Conservation (phyloP, 164 flowering plant genomes). For the Saururus chinensis region DNA sequence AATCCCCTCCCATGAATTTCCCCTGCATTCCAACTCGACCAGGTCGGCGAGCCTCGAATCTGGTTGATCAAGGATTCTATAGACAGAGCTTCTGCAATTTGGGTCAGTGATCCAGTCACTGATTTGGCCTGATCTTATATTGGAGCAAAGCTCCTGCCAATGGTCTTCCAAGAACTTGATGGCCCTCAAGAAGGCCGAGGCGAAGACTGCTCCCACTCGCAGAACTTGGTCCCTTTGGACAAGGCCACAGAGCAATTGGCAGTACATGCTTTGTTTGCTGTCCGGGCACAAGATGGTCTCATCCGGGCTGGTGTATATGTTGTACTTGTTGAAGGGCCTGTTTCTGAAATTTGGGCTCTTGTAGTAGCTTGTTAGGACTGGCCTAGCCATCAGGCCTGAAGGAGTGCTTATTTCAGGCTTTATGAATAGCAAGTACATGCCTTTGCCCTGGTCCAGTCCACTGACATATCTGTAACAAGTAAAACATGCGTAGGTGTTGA, state of each 20-base stretch:
- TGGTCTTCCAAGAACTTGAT: constrained; percentile 54
- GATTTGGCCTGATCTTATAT: constrained; percentile 44
- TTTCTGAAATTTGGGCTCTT: constrained; percentile 30
- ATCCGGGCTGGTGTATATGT: constrained; percentile 31
- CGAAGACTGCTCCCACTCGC: constrained; percentile 71
- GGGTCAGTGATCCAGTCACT: constrained; percentile 41
- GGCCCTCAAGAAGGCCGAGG: constrained; percentile 67
- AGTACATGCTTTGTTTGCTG: constrained; percentile 65
- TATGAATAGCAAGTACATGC: constrained; percentile 43
- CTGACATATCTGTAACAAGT: constrained; percentile 34
- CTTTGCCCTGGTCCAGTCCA: constrained; percentile 57
- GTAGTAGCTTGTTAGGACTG: constrained; percentile 36
- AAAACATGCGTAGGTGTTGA: not conserved
- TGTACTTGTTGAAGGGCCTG: constrained; percentile 26
- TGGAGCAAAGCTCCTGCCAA: constrained; percentile 40
- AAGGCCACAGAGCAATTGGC: constrained; percentile 72
- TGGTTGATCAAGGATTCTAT: constrained; percentile 25
- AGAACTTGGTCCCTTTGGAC: constrained; percentile 42
- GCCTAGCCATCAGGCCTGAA: constrained; percentile 32
- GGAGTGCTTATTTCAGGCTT: constrained; percentile 33
- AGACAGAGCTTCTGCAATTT: constrained; percentile 25
- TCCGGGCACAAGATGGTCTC: constrained; percentile 53
- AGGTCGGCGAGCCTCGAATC: constrained; percentile 32
- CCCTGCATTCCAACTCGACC: constrained; percentile 29
- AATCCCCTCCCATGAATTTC: constrained; percentile 49